Evolutionary conservation across 78 protist genomes (phyloP).

Genomic region (Reticulomyxa filosa): DNA sequence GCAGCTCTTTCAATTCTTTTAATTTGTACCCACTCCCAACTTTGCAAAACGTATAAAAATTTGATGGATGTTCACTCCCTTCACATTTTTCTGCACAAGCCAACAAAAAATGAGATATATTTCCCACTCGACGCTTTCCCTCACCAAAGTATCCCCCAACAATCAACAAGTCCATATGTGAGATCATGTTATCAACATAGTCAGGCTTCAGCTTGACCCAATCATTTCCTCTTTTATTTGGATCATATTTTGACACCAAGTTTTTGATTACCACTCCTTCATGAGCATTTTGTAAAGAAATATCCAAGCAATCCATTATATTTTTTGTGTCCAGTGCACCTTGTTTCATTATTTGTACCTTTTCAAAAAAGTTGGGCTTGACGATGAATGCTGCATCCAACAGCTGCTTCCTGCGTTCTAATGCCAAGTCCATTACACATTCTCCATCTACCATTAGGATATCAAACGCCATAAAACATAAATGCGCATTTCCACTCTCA

Average conservation of each 20-base stretch:
- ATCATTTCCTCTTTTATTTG: not conserved
- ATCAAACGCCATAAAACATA: no score
- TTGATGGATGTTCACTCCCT: not conserved
- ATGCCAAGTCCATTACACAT: no score
- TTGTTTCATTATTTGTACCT: no score
- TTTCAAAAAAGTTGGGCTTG: no score
- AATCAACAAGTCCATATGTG: not conserved
- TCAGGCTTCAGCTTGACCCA: not conserved
- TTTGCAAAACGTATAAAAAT: not conserved
- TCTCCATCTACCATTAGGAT: no score
- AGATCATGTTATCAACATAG: not conserved
- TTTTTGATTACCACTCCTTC: not conserved
- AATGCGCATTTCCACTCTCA: no score
- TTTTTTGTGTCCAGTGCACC: no score
- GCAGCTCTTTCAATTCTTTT: not conserved
- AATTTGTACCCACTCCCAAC: not conserved
- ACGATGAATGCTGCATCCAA: no score
- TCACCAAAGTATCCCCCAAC: not conserved
- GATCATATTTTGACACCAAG: not conserved
- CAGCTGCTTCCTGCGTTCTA: no score
- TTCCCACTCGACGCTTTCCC: not conserved
- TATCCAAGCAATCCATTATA: no score
- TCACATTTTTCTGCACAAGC: not conserved
- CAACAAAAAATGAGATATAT: not conserved
- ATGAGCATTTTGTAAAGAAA: no score